Percentiles rank a stretch among this genome's conserved stretches.
phyloP scores from a whole-genome alignment of 1,284 basidiomycete species.

The Cryptococcus neoformans region DNA sequence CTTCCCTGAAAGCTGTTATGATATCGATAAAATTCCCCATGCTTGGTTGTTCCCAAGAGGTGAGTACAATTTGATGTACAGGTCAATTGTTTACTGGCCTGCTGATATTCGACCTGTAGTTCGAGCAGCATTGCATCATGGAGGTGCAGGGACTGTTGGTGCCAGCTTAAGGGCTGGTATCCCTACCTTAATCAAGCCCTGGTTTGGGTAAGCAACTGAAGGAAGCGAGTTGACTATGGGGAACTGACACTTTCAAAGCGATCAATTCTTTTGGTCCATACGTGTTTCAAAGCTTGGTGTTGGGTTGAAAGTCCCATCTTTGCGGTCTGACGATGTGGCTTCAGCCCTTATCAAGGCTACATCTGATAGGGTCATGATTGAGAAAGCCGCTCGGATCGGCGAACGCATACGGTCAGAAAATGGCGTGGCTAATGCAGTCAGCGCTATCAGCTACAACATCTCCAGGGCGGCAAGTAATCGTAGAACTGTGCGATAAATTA shows the following conservation, averaged over 20 bases:
- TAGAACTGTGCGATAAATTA: too few relatives aligned
- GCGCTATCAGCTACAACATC: constrained; percentile 39
- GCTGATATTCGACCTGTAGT: constrained; percentile 13
- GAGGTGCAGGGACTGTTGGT: constrained; percentile 69
- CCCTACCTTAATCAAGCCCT: constrained; percentile 71
- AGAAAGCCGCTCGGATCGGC: constrained; percentile 63
- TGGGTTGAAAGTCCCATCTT: constrained; percentile 54
- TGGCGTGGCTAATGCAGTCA: constrained; percentile 39
- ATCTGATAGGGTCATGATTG: constrained; percentile 58
- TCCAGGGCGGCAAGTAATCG: constrained; percentile 29
- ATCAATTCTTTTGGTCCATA: constrained; percentile 70
- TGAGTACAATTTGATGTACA: constrained; percentile 37
- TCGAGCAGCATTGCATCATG: constrained; percentile 60
- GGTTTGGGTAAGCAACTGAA: constrained; percentile 53
- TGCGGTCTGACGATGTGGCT: constrained; percentile 56
- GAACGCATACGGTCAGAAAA: constrained; percentile 59
- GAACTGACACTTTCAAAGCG: constrained; percentile 4
- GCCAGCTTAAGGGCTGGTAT: constrained; percentile 66
- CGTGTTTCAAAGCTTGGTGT: constrained; percentile 63
- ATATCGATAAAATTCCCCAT: constrained; percentile 68
- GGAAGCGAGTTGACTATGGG: background rate
- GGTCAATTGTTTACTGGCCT: constrained; percentile 3
- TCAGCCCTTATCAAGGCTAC: constrained; percentile 59
- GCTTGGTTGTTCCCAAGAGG: constrained; percentile 75
- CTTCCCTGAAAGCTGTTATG: constrained; percentile 44